Percentiles rank a stretch among this genome's conserved stretches.
Evolutionary conservation across 257 asterid genomes (phyloP).

Genomic region (Forsythia viridissima): DNA sequence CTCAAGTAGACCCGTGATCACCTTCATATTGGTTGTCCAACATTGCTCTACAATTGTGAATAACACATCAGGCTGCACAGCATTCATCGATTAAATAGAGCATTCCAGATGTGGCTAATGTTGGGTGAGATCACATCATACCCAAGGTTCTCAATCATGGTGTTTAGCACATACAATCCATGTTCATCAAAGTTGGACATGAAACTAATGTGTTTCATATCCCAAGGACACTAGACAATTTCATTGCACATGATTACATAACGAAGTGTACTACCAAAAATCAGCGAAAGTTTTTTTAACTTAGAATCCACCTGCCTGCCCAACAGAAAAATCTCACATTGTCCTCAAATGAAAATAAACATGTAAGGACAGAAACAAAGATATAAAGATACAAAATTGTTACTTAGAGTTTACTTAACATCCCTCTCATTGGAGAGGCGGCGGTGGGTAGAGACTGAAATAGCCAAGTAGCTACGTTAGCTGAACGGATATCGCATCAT

Average conservation of each 20-base stretch:
- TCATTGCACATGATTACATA: neutral
- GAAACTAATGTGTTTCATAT: slow-evolving; percentile 66
- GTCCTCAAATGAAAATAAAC: no score
- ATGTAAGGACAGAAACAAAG: no score
- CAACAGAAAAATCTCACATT: no score
- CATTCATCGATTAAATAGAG: slow-evolving; percentile 68
- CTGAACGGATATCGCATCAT: no score
- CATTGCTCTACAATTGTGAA: slow-evolving; percentile 62
- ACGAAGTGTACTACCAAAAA: no score
- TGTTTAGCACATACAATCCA: slow-evolving; percentile 91
- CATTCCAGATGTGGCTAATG: slow-evolving; percentile 70
- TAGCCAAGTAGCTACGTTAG: no score
- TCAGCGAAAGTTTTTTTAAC: no score
- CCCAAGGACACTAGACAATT: slow-evolving; percentile 68
- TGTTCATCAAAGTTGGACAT: slow-evolving; percentile 73
- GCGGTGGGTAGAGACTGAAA: no score
- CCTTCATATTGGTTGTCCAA: slow-evolving; percentile 83
- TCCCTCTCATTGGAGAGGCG: no score
- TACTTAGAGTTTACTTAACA: no score
- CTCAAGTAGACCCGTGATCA: slow-evolving; percentile 73
- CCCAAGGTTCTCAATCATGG: slow-evolving; percentile 82
- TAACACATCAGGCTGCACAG: slow-evolving; percentile 70
- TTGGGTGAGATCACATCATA: slow-evolving; percentile 65
- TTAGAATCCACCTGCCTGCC: no score
- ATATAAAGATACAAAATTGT: no score